Evolutionary conservation across 306 rosid genomes (phyloP).

Genomic region (Trichosanthes truncata): DNA sequence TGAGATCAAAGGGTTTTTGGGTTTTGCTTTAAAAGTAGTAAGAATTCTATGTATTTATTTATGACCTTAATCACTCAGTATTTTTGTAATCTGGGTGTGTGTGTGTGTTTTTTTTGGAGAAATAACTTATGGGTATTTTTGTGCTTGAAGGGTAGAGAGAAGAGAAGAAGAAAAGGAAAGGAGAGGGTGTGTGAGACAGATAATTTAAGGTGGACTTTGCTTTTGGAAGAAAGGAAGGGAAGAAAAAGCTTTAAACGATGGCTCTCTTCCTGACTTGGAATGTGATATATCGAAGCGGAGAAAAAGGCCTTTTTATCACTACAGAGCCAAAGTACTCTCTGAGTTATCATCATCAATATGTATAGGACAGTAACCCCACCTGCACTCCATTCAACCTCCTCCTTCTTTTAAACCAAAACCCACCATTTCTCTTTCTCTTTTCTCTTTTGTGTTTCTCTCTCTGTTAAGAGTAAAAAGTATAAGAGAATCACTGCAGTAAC

Average conservation of each 20-base stretch:
- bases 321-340: conserved; percentile 61
- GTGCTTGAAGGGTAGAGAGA: neutral
- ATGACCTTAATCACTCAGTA: neutral
- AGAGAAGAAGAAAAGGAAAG: neutral
- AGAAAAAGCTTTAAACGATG: neutral
- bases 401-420: neutral
- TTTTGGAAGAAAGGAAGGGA: neutral
- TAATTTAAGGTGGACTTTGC: neutral
- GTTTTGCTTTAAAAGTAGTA: neutral
- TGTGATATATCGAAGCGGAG: conserved; percentile 68
- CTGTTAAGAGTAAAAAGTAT: neutral
- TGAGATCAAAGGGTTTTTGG: neutral
- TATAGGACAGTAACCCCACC: conserved; percentile 86
- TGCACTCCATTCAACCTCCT: conserved; percentile 17
- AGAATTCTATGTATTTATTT: neutral
- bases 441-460: neutral
- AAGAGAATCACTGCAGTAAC: neutral
- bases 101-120: neutral
- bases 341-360: conserved; percentile 84
- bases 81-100: neutral
- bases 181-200: neutral
- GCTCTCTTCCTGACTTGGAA: conserved; percentile 58
- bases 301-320: conserved; percentile 50
- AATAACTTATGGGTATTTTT: conserved; percentile 2
- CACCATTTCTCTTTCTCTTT: conserved; percentile 10